A percentile compares a stretch with the other conserved stretches of the same genome.
Conservation (phyloP, 2,329 filamentous ascomycete species). For the Ascochyta clinopodiicola region DNA sequence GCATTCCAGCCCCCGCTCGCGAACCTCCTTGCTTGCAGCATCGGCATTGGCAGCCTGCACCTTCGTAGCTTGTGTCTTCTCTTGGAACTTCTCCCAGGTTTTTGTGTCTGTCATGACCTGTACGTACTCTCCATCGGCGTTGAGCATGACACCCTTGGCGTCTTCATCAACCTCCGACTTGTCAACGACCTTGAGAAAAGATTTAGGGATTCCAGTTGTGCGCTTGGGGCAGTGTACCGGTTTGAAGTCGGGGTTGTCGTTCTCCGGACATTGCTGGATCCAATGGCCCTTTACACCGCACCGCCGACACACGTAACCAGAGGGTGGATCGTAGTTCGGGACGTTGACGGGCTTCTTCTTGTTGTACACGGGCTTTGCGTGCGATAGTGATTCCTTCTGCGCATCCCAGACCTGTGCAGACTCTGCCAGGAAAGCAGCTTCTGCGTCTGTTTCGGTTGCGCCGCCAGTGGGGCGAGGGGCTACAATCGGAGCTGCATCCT, state of each 20-base stretch:
- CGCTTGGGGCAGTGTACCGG: conserved; percentile 92
- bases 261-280: conserved; percentile 98
- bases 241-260: conserved; percentile 95
- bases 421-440: conserved; percentile 88
- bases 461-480: conserved; percentile 15
- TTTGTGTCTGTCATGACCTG: conserved; percentile 95
- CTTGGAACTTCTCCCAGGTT: conserved; percentile 96
- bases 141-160: conserved; percentile 92
- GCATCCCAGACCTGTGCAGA: conserved; percentile 92
- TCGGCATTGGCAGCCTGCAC: conserved; percentile 79
- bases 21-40: conserved; percentile 82
- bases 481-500: conserved; percentile 60
- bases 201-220: conserved; percentile 94
- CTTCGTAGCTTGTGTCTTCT: conserved; percentile 86
- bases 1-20: conserved; percentile 89
- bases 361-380: conserved; percentile 57
- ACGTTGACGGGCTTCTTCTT: conserved; percentile 73
- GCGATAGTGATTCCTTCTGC: conserved; percentile 91
- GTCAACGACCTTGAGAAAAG: conserved; percentile 93
- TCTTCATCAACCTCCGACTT: conserved; percentile 87
- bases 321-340: conserved; percentile 90
- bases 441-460: conserved; percentile 87
- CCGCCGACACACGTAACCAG: conserved; percentile 94
- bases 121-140: conserved; percentile 96
- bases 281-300: conserved; percentile 99